Base-by-base conservation (phyloP, 2,329 filamentous ascomycete species). In the Colletotrichum echinochloae region DNA sequence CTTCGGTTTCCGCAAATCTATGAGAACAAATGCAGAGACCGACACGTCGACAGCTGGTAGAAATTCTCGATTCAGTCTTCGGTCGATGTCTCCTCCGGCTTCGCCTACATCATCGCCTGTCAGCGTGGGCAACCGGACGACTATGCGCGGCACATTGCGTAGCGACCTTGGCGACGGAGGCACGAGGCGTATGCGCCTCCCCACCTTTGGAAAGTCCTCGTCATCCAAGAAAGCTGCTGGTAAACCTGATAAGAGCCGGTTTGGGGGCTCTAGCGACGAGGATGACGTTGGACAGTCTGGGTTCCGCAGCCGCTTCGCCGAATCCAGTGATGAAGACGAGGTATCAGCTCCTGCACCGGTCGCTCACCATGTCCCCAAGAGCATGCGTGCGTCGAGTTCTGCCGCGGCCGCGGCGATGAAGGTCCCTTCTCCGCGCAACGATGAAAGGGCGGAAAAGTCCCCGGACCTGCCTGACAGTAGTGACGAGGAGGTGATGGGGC, bases 1-100 rank as follows among this genome's bases (percentile, higher is more conserved):
- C 0, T 87, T 89, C 63, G 86, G 83, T 1, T 93, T 97, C 84
- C 90, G 91, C 67, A 87, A 85, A 61, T 94, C 92, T 1, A 93
- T 97, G 92, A 88, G 94, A 70, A 82, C 80, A 33, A 46, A 37
- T 16, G 77, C 79, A 12, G 79, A 82, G 18, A 83, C 88, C n/a
- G 87, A 88, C n/a, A 28, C 23, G 18, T 39, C 33, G 16, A 20
- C 35, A n/a, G 56, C 60, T 8, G 63, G 44, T 16, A 49, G 70
- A n/a, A 73, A 62, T 20, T 72, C 72, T 20, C 86, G 88, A 30
- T 91, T 93, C 76, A 93, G 90, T 69, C 83, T 94, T 41, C 88
- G 92, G 37, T 92, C 92, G 0, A 74, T 92, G 49, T 95, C 92
- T 1, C 93, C 92, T 0, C 83, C 87, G 1, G 86, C 87, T 20